Evolutionary conservation across 129 eudicot species (phyloP).

Genomic region (Deinandra increscens): DNA sequence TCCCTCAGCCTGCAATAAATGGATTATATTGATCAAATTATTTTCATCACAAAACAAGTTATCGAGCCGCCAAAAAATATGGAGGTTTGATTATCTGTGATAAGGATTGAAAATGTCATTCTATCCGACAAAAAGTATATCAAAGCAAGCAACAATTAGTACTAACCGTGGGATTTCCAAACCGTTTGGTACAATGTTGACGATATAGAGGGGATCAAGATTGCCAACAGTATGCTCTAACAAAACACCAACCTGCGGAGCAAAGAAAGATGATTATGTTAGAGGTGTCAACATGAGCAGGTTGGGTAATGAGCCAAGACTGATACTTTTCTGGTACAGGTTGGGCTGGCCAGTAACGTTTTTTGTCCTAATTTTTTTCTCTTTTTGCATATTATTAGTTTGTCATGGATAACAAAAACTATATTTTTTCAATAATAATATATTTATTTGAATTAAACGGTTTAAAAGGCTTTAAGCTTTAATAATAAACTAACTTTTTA

Average conservation of each 20-base stretch:
- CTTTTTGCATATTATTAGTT: neutral
- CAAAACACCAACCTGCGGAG: conserved; percentile 82
- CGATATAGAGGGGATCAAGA: conserved; percentile 94
- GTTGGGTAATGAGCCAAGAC: neutral
- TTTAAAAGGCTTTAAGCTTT: conserved; percentile 1
- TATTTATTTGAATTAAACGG: neutral
- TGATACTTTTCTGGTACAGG: neutral
- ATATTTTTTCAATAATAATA: neutral
- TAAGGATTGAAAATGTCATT: neutral
- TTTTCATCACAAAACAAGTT: neutral
- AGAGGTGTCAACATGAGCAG: neutral
- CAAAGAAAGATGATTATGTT: conserved; percentile 6
- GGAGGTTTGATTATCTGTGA: neutral
- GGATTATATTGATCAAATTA: neutral
- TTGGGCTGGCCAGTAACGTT: neutral
- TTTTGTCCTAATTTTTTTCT: neutral
- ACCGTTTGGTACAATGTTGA: conserved; percentile 88
- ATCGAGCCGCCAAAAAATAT: conserved; percentile 3
- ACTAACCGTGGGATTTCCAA: conserved; percentile 96
- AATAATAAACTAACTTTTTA: neutral
- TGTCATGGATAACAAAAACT: neutral
- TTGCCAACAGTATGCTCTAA: conserved; percentile 97
- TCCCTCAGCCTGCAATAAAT: conserved; percentile 69
- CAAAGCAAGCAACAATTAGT: neutral
- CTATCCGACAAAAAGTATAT: neutral